Conservation (phyloP, 495 filamentous ascomycete genomes). For the Penicillium dipodomyicola region DNA sequence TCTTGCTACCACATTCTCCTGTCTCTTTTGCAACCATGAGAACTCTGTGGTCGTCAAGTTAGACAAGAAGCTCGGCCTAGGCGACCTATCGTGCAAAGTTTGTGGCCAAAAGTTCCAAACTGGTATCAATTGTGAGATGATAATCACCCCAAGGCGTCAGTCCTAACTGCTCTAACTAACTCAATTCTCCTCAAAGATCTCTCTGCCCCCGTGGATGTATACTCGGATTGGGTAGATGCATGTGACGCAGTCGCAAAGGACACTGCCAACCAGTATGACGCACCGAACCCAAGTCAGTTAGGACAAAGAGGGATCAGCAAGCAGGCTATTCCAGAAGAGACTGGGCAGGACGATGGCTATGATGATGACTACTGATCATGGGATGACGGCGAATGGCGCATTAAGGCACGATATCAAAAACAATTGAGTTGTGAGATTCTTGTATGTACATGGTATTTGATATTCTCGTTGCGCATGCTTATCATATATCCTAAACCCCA, state of each 20-base stretch:
- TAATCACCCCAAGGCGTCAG: not conserved
- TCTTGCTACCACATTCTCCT: slow-evolving; percentile 85
- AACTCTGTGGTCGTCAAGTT: slow-evolving; percentile 83
- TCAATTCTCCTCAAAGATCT: slow-evolving; percentile 55
- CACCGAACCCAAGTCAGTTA: slow-evolving; percentile 1
- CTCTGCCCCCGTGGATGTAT: slow-evolving; percentile 88
- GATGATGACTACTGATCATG: slow-evolving; percentile 36
- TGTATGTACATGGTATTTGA: slow-evolving; percentile 12
- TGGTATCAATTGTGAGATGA: slow-evolving; percentile 82
- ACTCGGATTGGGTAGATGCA: slow-evolving; percentile 97
- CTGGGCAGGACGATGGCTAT: slow-evolving; percentile 21
- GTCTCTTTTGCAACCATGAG: slow-evolving; percentile 97
- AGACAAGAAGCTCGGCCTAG: slow-evolving; percentile 86
- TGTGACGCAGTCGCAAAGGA: slow-evolving; percentile 78
- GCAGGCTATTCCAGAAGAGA: slow-evolving; percentile 17
- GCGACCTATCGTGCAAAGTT: slow-evolving; percentile 80
- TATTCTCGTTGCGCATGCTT: slow-evolving; percentile 2
- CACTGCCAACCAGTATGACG: slow-evolving; percentile 53
- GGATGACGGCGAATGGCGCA: slow-evolving; percentile 22
- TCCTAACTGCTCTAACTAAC: slow-evolving; percentile 9
- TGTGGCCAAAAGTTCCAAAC: slow-evolving; percentile 94
- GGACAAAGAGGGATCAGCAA: slow-evolving; percentile 31
- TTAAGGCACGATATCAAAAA: slow-evolving; percentile 15
- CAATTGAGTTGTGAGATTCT: slow-evolving; percentile 14
- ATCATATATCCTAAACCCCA: not conserved